These are phyloP conservation scores for Camelina laxa DNA, from an alignment of 345 rosid species.

Conservation along the genomic window DNA sequence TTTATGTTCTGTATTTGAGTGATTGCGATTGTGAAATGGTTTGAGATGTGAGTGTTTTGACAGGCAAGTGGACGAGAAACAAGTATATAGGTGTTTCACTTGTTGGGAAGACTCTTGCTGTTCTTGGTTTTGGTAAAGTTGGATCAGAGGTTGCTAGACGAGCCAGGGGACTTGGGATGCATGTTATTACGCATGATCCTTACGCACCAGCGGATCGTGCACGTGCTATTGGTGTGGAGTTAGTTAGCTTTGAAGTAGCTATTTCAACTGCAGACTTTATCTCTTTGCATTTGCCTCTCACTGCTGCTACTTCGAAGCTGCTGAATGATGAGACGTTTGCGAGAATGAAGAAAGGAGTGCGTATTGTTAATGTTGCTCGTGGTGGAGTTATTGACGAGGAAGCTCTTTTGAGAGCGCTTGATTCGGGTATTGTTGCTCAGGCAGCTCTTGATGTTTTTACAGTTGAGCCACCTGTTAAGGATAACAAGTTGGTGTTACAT, in stretches of 20 bases:
- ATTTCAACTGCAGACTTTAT: slow-evolving; percentile 57
- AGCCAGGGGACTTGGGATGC: slow-evolving; percentile 60
- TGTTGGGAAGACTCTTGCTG: slow-evolving; percentile 58
- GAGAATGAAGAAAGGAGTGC: slow-evolving; percentile 57
- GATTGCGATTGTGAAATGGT: background rate
- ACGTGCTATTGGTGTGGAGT: slow-evolving; percentile 54
- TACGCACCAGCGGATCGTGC: slow-evolving; percentile 64
- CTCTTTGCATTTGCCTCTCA: slow-evolving; percentile 60
- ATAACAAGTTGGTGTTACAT: slow-evolving; percentile 52
- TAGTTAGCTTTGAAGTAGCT: slow-evolving; percentile 56
- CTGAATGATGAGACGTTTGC: slow-evolving; percentile 59
- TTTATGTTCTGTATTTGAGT: background rate
- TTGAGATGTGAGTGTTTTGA: slow-evolving; percentile 5
- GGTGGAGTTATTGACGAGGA: slow-evolving; percentile 65
- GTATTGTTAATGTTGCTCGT: slow-evolving; percentile 58
- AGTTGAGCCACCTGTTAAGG: slow-evolving; percentile 54
- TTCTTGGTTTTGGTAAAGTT: slow-evolving; percentile 68
- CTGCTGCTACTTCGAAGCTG: slow-evolving; percentile 56
- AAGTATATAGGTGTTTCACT: slow-evolving; percentile 60
- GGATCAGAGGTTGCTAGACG: slow-evolving; percentile 64
- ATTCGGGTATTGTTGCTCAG: slow-evolving; percentile 56
- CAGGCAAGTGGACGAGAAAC: slow-evolving; percentile 58
- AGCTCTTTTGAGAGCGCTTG: slow-evolving; percentile 54
- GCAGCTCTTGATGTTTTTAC: slow-evolving; percentile 63
- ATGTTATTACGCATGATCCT: slow-evolving; percentile 60